Conservation (phyloP, 495 filamentous ascomycete species). For the Acidiella bohemica region DNA sequence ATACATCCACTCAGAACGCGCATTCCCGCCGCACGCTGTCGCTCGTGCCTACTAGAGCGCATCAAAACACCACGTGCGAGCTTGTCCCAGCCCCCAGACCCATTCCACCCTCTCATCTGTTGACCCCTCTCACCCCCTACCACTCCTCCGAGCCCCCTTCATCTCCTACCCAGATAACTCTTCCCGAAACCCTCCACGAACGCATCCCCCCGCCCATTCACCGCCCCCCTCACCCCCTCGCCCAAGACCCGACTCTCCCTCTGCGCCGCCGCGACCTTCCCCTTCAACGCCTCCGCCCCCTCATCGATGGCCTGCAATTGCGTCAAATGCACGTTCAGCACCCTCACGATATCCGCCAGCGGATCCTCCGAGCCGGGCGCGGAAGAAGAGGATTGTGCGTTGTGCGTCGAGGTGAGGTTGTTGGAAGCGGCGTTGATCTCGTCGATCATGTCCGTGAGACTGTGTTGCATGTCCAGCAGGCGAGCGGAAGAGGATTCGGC, state of each 20-base stretch:
- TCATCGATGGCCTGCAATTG: constrained; percentile 85
- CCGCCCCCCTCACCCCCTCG: background rate
- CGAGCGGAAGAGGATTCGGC: constrained; percentile 17
- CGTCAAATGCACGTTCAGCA: constrained; percentile 80
- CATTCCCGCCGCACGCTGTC: too few relatives aligned
- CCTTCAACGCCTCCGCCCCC: constrained; percentile 62
- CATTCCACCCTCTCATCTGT: background rate
- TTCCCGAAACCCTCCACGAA: constrained; percentile 18
- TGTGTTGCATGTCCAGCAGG: constrained; percentile 47
- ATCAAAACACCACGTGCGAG: too few relatives aligned
- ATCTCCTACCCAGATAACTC: constrained; percentile 18
- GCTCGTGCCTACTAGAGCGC: too few relatives aligned
- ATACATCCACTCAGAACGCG: too few relatives aligned
- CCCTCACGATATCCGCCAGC: constrained; percentile 85
- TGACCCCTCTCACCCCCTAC: background rate
- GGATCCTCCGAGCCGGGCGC: constrained; percentile 48
- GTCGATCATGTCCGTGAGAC: constrained; percentile 92
- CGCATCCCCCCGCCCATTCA: background rate
- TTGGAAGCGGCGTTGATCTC: constrained; percentile 84
- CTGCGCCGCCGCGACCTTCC: constrained; percentile 65
- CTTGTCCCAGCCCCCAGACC: background rate
- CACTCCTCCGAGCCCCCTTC: background rate
- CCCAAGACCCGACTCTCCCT: constrained; percentile 35
- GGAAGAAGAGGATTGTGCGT: constrained; percentile 47
- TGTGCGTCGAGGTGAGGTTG: constrained; percentile 60